phyloP scores from a whole-genome alignment of 768 basidiomycete species.

The Daedaleopsis sinensis region DNA sequence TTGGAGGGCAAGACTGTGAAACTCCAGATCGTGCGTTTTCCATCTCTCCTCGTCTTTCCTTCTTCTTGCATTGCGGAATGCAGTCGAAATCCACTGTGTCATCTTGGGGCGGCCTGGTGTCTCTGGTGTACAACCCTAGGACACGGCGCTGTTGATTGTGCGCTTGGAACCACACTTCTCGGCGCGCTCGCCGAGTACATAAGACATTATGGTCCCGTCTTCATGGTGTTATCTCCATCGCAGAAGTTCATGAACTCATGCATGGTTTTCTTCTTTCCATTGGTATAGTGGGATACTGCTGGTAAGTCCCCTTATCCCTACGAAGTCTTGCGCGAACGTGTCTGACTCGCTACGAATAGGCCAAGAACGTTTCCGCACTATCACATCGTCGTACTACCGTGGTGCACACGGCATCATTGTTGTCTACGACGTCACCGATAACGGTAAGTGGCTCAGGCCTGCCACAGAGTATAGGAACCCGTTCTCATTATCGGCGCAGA shows the following conservation, averaged over 20 bases:
- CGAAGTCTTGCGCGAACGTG: neutral
- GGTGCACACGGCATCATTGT: conserved; percentile 98
- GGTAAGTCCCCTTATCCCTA: conserved; percentile 49
- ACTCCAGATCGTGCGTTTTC: conserved; percentile 86
- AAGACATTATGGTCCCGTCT: neutral
- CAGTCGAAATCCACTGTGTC: neutral
- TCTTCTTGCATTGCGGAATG: neutral
- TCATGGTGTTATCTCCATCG: neutral
- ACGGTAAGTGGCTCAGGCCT: conserved; percentile 49
- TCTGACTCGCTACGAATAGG: conserved; percentile 48
- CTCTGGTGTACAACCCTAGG: neutral
- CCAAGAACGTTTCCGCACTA: conserved; percentile 98
- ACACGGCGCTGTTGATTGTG: neutral
- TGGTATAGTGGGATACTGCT: conserved; percentile 92
- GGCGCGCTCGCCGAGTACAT: neutral
- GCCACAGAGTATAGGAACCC: neutral
- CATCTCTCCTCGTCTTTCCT: neutral
- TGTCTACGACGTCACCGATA: conserved; percentile 98
- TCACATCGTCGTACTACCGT: conserved; percentile 99
- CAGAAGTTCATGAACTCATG: conserved; percentile 29
- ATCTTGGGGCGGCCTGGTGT: neutral
- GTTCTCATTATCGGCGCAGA: conserved; percentile 53
- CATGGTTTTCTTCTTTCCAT: conserved; percentile 7
- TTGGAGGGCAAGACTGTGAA: conserved; percentile 98
- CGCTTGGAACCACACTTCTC: neutral